Evolutionary conservation across 2,329 filamentous ascomycete species (phyloP).

Genomic region (Aureobasidium sp.): DNA sequence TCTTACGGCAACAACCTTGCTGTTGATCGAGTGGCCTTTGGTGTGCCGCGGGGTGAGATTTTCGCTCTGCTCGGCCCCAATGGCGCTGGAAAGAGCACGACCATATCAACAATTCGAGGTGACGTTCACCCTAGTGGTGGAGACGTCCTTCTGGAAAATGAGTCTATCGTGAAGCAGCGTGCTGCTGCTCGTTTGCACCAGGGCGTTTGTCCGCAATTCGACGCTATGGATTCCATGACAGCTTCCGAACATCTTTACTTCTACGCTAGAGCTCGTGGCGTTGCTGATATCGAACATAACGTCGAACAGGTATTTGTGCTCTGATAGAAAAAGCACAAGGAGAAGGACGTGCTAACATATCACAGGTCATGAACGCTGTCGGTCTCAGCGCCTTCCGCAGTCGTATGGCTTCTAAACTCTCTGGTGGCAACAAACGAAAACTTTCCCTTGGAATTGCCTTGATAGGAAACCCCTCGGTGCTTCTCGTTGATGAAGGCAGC

Average conservation of each 20-base stretch:
- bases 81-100: conserved; percentile 85
- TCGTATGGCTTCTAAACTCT: conserved; percentile 71
- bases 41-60: conserved; percentile 70
- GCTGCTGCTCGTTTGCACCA: conserved; percentile 67
- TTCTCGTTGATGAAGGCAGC: conserved; percentile 83
- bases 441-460: conserved; percentile 81
- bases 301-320: conserved; percentile 54
- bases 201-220: conserved; percentile 76
- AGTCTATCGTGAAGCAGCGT: conserved; percentile 65
- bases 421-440: conserved; percentile 91
- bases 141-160: conserved; percentile 72
- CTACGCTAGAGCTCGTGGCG: conserved; percentile 78
- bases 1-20: conserved; percentile 67
- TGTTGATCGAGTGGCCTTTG: conserved; percentile 84
- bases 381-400: conserved; percentile 64
- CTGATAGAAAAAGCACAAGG: background rate
- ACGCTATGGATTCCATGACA: conserved; percentile 83
- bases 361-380: conserved; percentile 58
- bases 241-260: conserved; percentile 80
- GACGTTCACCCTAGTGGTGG: conserved; percentile 74
- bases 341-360: background rate
- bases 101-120: conserved; percentile 82
- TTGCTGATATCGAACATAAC: conserved; percentile 68
- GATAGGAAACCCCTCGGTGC: conserved; percentile 82
- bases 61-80: conserved; percentile 88